Evolutionary conservation across 345 rosid species (phyloP).

Genomic region (Gossypium turneri): DNA sequence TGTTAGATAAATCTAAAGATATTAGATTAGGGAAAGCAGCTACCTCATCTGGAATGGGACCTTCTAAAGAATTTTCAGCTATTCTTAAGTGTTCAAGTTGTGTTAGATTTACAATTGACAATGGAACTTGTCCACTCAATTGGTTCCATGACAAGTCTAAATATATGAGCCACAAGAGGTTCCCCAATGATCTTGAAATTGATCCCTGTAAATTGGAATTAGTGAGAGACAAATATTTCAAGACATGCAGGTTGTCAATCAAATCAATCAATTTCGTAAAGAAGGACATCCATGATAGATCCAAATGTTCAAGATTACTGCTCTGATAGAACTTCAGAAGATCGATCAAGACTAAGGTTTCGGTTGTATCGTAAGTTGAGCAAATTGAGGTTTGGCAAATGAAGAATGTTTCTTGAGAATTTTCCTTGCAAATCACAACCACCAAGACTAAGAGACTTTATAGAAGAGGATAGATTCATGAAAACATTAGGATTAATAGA

Average conservation of each 20-base stretch:
- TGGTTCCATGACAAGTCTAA: neutral
- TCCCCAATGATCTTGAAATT: slow-evolving; percentile 7
- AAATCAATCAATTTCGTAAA: neutral
- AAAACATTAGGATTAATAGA: neutral
- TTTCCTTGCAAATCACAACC: neutral
- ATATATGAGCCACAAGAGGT: neutral
- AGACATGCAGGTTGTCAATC: neutral
- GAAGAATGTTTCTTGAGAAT: slow-evolving; percentile 13
- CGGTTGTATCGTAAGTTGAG: neutral
- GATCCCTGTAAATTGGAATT: neutral
- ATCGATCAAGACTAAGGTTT: neutral
- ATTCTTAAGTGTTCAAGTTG: neutral
- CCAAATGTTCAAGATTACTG: neutral
- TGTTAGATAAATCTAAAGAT: too few species aligned
- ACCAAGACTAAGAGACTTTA: neutral
- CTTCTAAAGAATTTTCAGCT: neutral
- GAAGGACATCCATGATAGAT: neutral
- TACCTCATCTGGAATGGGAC: slow-evolving; percentile 20
- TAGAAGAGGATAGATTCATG: slow-evolving; percentile 13
- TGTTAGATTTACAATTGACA: neutral
- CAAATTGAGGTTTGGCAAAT: neutral
- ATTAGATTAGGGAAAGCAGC: neutral
- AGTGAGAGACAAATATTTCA: neutral
- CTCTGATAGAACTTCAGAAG: neutral
- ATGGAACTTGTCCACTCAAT: slow-evolving; percentile 23